Evolutionary conservation across 306 rosid genomes (phyloP), one percentile per base, ranked within the genome.

Genomic region (Acacia crassicarpa): DNA sequence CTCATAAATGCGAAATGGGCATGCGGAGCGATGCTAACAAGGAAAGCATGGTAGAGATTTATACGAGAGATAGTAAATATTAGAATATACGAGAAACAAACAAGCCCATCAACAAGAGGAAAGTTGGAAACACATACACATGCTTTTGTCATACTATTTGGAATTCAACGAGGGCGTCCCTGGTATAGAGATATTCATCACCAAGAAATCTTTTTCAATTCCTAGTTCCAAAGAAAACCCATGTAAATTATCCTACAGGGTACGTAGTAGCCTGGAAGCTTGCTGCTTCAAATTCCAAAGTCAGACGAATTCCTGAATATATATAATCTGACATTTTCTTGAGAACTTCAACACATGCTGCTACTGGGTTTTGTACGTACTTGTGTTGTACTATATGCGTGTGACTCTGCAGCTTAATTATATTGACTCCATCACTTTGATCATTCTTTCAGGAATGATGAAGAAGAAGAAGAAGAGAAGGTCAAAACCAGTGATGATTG

Each of bases 211-310:
- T 30, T 6, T 10, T 63, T 30, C 32, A 30, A 30, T 30, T 14
- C 69, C 17, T 63, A 14, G 2, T 63, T 63, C 69, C 69, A 15
- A 63, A 15, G 40, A 20, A 62, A 51, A 38, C 41, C 41, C 8
- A 6, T 38, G 41, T 38, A 38, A 38, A 38, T 38, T 38, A 38
- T 38, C 8, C 41, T 38, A 38, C 41, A 38, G 8, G 5, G 62
- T 54, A 19, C 10, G 20, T 6, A 51, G 6, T 15, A 6, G 59
- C 23, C 3, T 19, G 16, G n/a, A 8, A 20, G 17, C 33, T 13
- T 27, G 68, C 19, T 62, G 68, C 68, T 62, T 63, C 69, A 27
- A 63, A 63, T 63, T 63, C 69, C 69, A 62, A 62, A 12, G 38
- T 5, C 40, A 27, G 68, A 62, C 68, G 27, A 38, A 38, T 38